phyloP scores from a whole-genome alignment of 2,329 filamentous ascomycete genomes.

The Microcera coccophila region DNA sequence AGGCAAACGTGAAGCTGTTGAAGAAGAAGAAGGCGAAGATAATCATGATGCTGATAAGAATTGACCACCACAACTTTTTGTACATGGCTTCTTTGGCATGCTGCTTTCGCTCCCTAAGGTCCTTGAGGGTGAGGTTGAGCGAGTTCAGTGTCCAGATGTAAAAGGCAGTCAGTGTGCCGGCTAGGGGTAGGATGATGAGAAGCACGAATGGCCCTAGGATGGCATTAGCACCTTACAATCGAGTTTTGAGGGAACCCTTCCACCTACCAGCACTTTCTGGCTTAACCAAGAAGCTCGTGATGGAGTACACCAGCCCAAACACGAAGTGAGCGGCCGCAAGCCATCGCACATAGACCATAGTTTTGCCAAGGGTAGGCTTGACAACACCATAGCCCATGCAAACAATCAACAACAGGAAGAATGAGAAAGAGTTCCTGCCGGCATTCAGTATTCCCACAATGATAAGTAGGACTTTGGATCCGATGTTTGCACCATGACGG shows the following conservation, averaged over 20 bases:
- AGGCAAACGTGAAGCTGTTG: conserved; percentile 93
- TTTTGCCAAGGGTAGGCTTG: conserved; percentile 83
- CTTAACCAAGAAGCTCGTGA: conserved; percentile 83
- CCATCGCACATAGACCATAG: conserved; percentile 90
- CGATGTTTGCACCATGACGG: conserved; percentile 75
- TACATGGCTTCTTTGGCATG: conserved; percentile 94
- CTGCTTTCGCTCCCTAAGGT: conserved; percentile 91
- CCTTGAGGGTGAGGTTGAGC: conserved; percentile 90
- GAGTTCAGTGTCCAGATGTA: conserved; percentile 99
- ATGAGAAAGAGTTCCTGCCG: conserved; percentile 93
- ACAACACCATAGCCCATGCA: conserved; percentile 99
- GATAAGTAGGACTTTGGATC: conserved; percentile 81
- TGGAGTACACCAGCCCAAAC: conserved; percentile 89
- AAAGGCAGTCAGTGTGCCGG: conserved; percentile 88
- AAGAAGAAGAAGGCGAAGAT: conserved; percentile 99
- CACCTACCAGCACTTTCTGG: conserved; percentile 72
- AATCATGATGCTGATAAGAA: conserved; percentile 84
- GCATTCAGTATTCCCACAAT: conserved; percentile 92
- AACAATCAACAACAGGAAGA: conserved; percentile 95
- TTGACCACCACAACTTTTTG: conserved; percentile 97
- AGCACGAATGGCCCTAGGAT: conserved; percentile 74
- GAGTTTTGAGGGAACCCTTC: not conserved
- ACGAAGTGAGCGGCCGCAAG: conserved; percentile 90
- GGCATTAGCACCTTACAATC: conserved; percentile 16
- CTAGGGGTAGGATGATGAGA: conserved; percentile 87